Conservation (phyloP, 2,329 filamentous ascomycete species). For the Apiospora hydei region DNA sequence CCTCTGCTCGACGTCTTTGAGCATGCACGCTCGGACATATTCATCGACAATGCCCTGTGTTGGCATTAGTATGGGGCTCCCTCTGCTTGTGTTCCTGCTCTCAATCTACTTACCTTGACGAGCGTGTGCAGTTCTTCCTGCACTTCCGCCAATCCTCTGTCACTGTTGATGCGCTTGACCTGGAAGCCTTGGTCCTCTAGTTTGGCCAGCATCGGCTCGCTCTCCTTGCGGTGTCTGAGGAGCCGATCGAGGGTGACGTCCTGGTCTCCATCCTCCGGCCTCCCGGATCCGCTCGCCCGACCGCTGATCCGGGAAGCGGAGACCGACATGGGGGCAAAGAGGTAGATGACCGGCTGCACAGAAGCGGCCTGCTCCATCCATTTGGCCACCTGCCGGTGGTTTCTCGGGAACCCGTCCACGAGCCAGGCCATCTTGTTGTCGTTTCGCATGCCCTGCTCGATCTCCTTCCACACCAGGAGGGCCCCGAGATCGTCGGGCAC, state of each 20-base stretch:
- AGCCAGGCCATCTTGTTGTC: not conserved
- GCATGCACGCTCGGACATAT: not conserved
- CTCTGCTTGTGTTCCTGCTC: not conserved
- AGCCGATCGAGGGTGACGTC: not conserved
- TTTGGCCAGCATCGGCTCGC: not conserved
- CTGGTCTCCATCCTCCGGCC: not conserved
- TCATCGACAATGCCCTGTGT: not conserved
- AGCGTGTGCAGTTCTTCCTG: not conserved
- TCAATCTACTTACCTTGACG: not conserved
- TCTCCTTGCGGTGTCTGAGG: not conserved
- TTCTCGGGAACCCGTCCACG: not conserved
- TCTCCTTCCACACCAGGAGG: not conserved
- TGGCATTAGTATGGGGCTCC: not conserved
- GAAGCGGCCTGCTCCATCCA: not conserved
- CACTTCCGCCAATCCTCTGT: not conserved
- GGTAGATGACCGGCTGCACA: not conserved
- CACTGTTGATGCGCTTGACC: not conserved
- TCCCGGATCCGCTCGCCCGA: not conserved
- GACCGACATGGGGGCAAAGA: not conserved
- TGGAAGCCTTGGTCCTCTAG: not conserved
- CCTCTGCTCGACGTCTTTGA: not conserved
- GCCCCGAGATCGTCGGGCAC: not conserved
- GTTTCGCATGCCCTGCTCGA: not conserved
- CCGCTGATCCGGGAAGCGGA: not conserved
- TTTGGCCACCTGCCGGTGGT: not conserved